These are phyloP conservation scores for Monosporozyma solicola DNA, from an alignment of 805 yeast genomes.

Conservation along the genomic window DNA sequence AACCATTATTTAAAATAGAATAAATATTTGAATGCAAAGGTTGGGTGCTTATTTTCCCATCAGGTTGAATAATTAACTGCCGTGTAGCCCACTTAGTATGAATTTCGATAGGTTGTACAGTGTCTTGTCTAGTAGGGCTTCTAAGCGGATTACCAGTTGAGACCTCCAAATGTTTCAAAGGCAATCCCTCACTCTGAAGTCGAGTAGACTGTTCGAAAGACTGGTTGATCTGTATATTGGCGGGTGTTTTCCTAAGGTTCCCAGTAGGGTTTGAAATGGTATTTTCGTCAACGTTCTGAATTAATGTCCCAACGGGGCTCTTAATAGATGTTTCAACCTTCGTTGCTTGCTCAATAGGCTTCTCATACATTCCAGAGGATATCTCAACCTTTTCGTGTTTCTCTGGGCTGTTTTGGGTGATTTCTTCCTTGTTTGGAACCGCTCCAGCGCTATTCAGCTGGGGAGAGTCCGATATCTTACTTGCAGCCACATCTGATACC, in stretches of 20 bases:
- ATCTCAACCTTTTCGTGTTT: background rate
- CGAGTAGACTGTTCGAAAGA: background rate
- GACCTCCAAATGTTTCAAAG: background rate
- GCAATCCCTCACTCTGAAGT: background rate
- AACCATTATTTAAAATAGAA: conserved; percentile 14
- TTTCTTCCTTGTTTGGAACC: background rate
- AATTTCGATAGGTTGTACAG: background rate
- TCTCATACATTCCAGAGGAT: background rate
- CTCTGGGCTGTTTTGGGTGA: background rate
- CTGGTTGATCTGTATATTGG: background rate
- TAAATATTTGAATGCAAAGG: conserved; percentile 6
- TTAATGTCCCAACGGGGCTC: background rate
- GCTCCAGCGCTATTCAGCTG: background rate
- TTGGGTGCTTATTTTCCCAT: background rate
- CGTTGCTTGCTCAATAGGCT: background rate
- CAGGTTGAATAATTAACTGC: background rate
- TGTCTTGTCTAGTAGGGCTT: background rate
- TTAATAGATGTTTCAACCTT: background rate
- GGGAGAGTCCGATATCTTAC: background rate
- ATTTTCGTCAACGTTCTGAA: background rate
- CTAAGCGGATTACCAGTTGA: background rate
- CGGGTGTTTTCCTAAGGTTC: background rate
- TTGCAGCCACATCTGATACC: background rate
- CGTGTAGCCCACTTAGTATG: no score
- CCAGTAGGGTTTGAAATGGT: background rate